A percentile compares a stretch with the other conserved stretches of the same genome.
Evolutionary conservation across 306 rosid species (phyloP).

Genomic region (Echinosophora koreensis): DNA sequence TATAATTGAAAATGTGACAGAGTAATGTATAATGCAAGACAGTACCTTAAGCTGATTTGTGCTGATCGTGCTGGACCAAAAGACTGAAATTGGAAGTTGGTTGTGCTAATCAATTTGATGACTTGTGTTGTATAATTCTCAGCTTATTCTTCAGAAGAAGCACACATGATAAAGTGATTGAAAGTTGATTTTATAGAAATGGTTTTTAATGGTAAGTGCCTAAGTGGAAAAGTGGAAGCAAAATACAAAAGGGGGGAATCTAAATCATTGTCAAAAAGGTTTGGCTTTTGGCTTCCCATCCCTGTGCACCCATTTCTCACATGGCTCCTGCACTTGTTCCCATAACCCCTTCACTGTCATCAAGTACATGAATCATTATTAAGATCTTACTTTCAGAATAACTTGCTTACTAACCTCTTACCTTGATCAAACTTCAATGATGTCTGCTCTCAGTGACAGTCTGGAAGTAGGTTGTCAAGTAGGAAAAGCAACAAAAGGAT

Average conservation of each 20-base stretch:
- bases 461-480: conserved; percentile 61
- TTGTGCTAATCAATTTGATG: not conserved
- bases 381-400: no score
- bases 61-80: not conserved
- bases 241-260: no score
- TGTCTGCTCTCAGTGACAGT: conserved; percentile 38
- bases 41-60: conserved; percentile 45
- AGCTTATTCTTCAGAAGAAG: not conserved
- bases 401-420: not conserved
- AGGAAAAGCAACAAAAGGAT: conserved; percentile 38
- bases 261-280: conserved; percentile 56
- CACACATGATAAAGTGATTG: conserved; percentile 28
- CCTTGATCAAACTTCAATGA: conserved; percentile 30
- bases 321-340: conserved; percentile 53
- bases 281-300: conserved; percentile 62
- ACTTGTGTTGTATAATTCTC: not conserved
- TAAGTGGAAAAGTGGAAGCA: conserved; percentile 18
- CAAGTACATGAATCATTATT: conserved; percentile 4
- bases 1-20: not conserved
- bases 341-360: not conserved
- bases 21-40: not conserved
- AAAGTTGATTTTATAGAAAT: conserved; percentile 39
- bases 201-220: conserved; percentile 37
- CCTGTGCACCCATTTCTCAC: conserved; percentile 57
- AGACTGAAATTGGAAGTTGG: not conserved